Conservation (phyloP, 208 protist genomes). For the Strigomonas galati region DNA sequence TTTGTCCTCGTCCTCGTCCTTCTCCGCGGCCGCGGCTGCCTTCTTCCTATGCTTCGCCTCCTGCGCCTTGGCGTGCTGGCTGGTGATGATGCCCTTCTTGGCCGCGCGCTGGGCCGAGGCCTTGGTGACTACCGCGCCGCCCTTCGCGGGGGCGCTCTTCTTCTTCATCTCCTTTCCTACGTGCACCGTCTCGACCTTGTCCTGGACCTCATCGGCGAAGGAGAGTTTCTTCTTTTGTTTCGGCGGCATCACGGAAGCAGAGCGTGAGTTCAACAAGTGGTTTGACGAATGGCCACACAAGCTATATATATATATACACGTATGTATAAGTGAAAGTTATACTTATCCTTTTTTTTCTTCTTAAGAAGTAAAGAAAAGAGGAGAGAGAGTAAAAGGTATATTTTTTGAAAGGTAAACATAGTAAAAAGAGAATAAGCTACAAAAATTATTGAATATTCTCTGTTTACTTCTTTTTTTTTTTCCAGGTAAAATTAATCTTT, state of each 20-base stretch:
- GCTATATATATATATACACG: too few species aligned
- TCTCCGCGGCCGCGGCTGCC: conserved; percentile 17
- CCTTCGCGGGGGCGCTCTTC: conserved; percentile 21
- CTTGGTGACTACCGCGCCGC: conserved; percentile 18
- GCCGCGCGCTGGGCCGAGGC: background rate
- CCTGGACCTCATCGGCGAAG: conserved; percentile 15
- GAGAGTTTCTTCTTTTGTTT: conserved; percentile 20
- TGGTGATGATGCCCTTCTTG: conserved; percentile 1
- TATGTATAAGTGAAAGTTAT: too few species aligned
- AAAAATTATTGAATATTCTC: too few species aligned
- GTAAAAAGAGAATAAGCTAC: background rate
- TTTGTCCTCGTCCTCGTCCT: conserved; percentile 21
- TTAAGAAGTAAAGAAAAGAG: background rate
- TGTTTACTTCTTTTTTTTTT: too few species aligned
- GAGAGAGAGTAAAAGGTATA: too few species aligned
- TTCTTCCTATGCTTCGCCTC: conserved; percentile 21
- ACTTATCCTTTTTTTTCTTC: background rate
- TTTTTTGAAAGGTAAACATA: conserved; percentile 3
- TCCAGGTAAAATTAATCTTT: too few species aligned
- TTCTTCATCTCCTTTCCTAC: background rate
- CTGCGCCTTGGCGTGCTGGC: conserved; percentile 2
- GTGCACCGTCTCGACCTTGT: background rate
- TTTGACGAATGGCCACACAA: too few species aligned
- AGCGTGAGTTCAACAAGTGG: too few species aligned
- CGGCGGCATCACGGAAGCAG: conserved; percentile 5